These are phyloP conservation scores for Coniferiporia sulphurascens DNA, from an alignment of 1,284 basidiomycete species.

Conservation along the genomic window DNA sequence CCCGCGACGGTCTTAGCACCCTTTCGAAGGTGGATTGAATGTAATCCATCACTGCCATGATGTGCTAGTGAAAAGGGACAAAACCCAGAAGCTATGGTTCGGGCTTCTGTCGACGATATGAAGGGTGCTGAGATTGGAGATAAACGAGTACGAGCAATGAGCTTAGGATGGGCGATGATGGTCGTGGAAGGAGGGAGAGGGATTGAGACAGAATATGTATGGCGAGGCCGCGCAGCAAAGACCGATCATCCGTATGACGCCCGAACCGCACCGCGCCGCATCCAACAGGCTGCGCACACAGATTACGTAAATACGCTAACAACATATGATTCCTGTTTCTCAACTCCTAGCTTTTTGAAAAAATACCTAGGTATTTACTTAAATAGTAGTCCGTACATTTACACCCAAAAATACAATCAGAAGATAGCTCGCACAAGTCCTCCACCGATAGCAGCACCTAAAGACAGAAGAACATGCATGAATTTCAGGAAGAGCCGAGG, in stretches of 20 bases:
- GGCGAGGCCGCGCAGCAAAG: too few relatives aligned
- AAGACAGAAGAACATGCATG: background rate
- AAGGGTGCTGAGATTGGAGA: too few relatives aligned
- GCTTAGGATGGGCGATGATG: background rate
- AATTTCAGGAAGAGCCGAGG: background rate
- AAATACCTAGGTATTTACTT: background rate
- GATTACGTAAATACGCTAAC: background rate
- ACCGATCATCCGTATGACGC: background rate
- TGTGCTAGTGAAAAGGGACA: background rate
- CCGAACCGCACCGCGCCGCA: background rate
- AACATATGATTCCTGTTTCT: background rate
- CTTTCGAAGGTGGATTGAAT: constrained; percentile 18
- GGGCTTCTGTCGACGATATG: background rate
- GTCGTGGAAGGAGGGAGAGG: background rate
- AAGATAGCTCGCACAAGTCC: constrained; percentile 38
- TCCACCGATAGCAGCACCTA: constrained; percentile 48
- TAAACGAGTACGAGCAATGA: background rate
- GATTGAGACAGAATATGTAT: background rate
- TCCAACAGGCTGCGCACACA: background rate
- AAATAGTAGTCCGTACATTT: background rate
- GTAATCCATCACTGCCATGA: constrained; percentile 17
- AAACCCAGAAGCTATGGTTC: background rate
- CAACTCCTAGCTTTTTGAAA: background rate
- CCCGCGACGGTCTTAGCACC: constrained; percentile 10
- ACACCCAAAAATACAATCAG: constrained; percentile 22